These are phyloP conservation scores for Onygenales sp. DNA, from an alignment of 2,329 filamentous ascomycete genomes.

Conservation along the genomic window DNA sequence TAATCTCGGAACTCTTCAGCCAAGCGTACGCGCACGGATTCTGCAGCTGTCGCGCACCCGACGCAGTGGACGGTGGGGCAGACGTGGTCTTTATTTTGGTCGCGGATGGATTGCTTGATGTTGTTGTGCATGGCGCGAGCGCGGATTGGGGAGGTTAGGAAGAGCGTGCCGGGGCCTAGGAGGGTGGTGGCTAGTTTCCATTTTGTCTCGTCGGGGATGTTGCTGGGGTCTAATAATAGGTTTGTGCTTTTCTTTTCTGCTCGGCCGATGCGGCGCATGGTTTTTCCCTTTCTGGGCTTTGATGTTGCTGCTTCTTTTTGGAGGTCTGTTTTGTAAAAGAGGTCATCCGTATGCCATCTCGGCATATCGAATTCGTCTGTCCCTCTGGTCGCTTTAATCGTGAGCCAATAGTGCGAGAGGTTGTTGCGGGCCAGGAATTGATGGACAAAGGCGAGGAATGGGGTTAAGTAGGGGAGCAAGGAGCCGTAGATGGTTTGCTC, in stretches of 20 bases:
- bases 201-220: constrained; percentile 19
- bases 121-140: constrained; percentile 26
- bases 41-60: constrained; percentile 35
- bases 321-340: constrained; percentile 28
- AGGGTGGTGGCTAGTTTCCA: constrained; percentile 43
- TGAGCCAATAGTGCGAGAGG: constrained; percentile 39
- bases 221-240: neutral
- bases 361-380: constrained; percentile 36
- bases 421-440: constrained; percentile 29
- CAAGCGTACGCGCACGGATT: constrained; percentile 30
- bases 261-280: no score
- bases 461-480: constrained; percentile 27
- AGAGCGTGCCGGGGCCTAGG: constrained; percentile 39
- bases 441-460: constrained; percentile 20
- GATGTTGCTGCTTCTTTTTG: no score
- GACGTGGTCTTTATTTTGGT: constrained; percentile 24
- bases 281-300: no score
- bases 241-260: no score
- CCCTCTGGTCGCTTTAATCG: constrained; percentile 37
- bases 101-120: constrained; percentile 18
- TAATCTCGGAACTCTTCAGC: constrained; percentile 16
- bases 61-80: constrained; percentile 37
- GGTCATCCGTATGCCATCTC: constrained; percentile 43
- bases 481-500: constrained; percentile 24
- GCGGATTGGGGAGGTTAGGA: constrained; percentile 22